Conservation (phyloP, 805 yeast genomes). For the Starmera pachycereana region DNA sequence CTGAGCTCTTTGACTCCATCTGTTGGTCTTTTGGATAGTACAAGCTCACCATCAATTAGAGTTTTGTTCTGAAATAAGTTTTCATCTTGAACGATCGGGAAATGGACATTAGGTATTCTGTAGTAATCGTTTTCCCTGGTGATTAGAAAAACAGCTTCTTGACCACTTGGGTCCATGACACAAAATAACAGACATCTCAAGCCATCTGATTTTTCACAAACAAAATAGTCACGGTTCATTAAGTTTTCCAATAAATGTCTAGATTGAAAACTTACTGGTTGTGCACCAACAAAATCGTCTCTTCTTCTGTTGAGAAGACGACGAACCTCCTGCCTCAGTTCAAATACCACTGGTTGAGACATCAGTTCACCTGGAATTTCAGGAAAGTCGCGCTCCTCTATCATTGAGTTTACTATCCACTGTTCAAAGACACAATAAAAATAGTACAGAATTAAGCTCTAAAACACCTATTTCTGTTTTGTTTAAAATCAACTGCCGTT, state of each 20-base stretch:
- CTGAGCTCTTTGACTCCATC: conserved; percentile 56
- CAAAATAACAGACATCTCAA: conserved; percentile 70
- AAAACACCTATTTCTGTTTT: not conserved
- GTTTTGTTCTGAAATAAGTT: conserved; percentile 75
- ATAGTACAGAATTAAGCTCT: not conserved
- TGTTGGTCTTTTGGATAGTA: conserved; percentile 48
- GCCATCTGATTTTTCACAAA: conserved; percentile 96
- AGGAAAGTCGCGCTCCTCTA: conserved; percentile 49
- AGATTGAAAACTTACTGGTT: conserved; percentile 85
- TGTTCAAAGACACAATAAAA: not conserved
- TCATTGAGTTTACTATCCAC: conserved; percentile 1
- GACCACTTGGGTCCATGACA: conserved; percentile 54
- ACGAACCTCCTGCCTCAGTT: conserved; percentile 59
- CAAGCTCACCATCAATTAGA: conserved; percentile 89
- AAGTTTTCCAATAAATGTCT: conserved; percentile 57
- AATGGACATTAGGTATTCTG: conserved; percentile 73
- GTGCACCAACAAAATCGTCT: conserved; percentile 77
- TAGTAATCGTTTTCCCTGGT: conserved; percentile 85
- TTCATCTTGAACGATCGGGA: conserved; percentile 50
- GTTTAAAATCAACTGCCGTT: too few relatives aligned
- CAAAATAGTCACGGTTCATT: conserved; percentile 69
- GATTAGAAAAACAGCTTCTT: conserved; percentile 82
- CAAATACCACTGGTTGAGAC: conserved; percentile 60
- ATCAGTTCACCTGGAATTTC: conserved; percentile 78
- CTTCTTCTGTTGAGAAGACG: conserved; percentile 45